Evolutionary conservation across 148 eudicot genomes (phyloP).

Genomic region (Heliosperma pusillum): DNA sequence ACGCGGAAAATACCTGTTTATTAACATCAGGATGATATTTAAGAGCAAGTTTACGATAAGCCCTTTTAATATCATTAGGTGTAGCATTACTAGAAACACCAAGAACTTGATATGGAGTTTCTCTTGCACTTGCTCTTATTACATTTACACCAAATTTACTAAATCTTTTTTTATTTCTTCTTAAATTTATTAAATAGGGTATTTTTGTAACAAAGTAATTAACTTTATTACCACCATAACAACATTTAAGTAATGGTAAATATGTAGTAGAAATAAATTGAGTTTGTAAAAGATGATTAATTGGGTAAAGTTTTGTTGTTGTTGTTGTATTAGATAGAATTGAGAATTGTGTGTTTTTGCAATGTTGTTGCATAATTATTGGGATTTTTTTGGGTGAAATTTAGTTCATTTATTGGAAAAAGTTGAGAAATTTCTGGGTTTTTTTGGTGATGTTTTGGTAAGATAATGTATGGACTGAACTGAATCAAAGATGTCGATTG

Average conservation of each 20-base stretch:
- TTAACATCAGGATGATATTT: conserved; percentile 98
- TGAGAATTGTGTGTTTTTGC: conserved; percentile 19
- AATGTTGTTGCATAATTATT: conserved; percentile 15
- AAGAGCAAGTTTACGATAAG: conserved; percentile 91
- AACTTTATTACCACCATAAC: conserved; percentile 15
- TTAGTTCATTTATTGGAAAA: neutral
- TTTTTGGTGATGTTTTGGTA: neutral
- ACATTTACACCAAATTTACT: conserved; percentile 17
- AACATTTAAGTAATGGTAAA: conserved; percentile 20
- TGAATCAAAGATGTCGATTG: no score
- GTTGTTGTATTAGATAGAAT: neutral
- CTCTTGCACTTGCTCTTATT: conserved; percentile 48
- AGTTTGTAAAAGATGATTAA: conserved; percentile 12
- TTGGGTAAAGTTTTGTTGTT: conserved; percentile 1
- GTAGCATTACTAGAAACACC: conserved; percentile 79
- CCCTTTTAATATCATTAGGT: conserved; percentile 75
- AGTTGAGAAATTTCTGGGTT: neutral
- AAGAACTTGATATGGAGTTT: conserved; percentile 86
- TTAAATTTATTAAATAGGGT: conserved; percentile 27
- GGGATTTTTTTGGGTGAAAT: neutral
- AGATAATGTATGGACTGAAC: neutral
- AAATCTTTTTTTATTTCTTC: neutral
- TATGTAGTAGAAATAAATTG: conserved; percentile 19
- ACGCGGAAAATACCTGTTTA: conserved; percentile 53
- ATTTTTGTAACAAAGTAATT: conserved; percentile 1